phyloP scores from a whole-genome alignment of 1,139 yeast genomes.

The Kodamaea arcana region DNA sequence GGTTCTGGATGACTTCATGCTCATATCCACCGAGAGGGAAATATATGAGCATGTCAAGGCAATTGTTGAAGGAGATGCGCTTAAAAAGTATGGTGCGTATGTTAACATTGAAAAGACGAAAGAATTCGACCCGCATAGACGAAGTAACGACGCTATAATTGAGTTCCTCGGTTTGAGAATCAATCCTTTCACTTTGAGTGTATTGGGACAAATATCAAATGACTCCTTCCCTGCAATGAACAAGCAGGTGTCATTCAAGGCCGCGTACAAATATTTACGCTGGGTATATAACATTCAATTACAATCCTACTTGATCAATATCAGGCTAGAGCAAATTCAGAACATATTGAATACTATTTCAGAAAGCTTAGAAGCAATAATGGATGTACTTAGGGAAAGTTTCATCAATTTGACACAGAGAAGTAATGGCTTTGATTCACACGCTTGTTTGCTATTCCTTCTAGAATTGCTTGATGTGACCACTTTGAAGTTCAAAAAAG shows the following conservation, averaged over 20 bases:
- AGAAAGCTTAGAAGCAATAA: slow-evolving; percentile 7
- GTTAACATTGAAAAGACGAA: slow-evolving; percentile 57
- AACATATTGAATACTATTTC: slow-evolving; percentile 10
- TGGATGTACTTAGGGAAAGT: slow-evolving; percentile 6
- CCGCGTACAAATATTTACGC: slow-evolving; percentile 13
- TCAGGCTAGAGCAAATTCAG: slow-evolving; percentile 8
- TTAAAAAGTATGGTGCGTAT: slow-evolving; percentile 55
- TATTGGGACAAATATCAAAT: slow-evolving; percentile 10
- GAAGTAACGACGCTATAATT: slow-evolving; percentile 7
- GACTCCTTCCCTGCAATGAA: slow-evolving; percentile 11
- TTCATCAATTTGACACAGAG: slow-evolving; percentile 1
- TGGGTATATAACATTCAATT: slow-evolving; percentile 12
- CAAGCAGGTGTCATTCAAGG: slow-evolving; percentile 14
- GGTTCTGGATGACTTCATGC: slow-evolving; percentile 81
- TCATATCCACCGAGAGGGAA: slow-evolving; percentile 45
- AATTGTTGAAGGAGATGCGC: slow-evolving; percentile 27
- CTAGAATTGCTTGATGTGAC: slow-evolving; percentile 6
- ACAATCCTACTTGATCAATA: slow-evolving; percentile 11
- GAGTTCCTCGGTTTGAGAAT: slow-evolving; percentile 34
- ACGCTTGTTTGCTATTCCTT: slow-evolving; percentile 8
- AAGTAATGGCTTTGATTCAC: slow-evolving; percentile 3
- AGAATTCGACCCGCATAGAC: slow-evolving; percentile 10
- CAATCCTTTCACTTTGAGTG: slow-evolving; percentile 14
- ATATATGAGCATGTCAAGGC: slow-evolving; percentile 18
- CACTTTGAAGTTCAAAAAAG: slow-evolving; percentile 3